Evolutionary conservation across 1,284 basidiomycete species (phyloP).

Genomic region (Sanghuangporus baumii): DNA sequence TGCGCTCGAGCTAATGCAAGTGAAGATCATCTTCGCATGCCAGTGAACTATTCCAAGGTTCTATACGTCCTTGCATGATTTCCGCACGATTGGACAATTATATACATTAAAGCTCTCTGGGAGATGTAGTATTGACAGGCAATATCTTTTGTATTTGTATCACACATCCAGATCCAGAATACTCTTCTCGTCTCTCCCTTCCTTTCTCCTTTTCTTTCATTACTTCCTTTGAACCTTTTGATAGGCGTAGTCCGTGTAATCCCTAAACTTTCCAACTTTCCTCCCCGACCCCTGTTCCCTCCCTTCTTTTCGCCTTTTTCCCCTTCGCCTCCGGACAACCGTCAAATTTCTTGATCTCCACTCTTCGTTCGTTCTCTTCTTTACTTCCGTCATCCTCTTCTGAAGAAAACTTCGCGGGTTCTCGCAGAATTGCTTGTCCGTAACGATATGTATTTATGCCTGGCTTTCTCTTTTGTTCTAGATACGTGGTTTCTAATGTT

Average conservation of each 20-base stretch:
- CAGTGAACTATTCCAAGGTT: neutral
- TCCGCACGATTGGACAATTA: neutral
- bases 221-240: neutral
- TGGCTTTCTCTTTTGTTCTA: neutral
- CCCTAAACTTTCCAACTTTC: neutral
- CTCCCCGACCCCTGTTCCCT: neutral
- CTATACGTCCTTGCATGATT: neutral
- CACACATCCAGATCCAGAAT: neutral
- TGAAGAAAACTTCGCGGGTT: neutral
- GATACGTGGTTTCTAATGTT: neutral
- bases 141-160: slow-evolving; percentile 4
- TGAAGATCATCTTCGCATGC: neutral
- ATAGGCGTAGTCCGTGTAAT: neutral
- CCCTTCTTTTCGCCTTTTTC: neutral
- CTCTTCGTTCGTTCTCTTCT: neutral
- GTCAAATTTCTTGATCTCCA: neutral
- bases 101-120: neutral
- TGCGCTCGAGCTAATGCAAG: neutral
- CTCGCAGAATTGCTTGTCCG: neutral
- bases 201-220: neutral
- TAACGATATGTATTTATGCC: neutral
- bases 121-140: slow-evolving; percentile 3
- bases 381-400: neutral
- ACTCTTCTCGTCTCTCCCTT: neutral
- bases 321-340: too few species aligned